Percentiles rank a stretch among this genome's conserved stretches.
These are phyloP conservation scores for Phialemoniopsis sp. DNA, from an alignment of 2,329 filamentous ascomycete genomes.

Conservation along the genomic window DNA sequence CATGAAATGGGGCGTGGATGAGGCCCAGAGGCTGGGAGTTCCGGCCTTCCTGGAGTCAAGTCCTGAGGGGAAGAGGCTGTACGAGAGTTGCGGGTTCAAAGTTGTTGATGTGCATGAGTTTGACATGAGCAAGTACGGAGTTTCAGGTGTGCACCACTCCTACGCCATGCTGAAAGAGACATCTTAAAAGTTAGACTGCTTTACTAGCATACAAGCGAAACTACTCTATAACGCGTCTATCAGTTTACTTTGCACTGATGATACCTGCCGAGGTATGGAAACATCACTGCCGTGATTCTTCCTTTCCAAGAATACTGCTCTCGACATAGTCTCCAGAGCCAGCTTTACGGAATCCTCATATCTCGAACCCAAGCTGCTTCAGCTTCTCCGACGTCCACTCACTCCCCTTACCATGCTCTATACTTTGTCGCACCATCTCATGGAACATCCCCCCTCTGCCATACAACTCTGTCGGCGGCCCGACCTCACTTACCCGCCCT, in stretches of 20 bases:
- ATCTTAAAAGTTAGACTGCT: not conserved
- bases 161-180: conserved; percentile 20
- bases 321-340: no score
- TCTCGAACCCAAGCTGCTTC: no score
- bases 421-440: conserved; percentile 50
- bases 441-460: conserved; percentile 39
- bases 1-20: conserved; percentile 28
- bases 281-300: no score
- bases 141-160: conserved; percentile 12
- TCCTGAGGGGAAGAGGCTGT: conserved; percentile 25
- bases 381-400: no score
- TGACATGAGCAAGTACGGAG: conserved; percentile 24
- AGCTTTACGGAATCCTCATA: no score
- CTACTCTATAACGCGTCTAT: no score
- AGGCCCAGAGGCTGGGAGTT: conserved; percentile 25
- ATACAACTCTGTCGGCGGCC: conserved; percentile 43
- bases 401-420: no score
- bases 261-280: no score
- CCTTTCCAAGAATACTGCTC: no score
- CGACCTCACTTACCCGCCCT: conserved; percentile 48
- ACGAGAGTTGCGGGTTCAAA: conserved; percentile 31
- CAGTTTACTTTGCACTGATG: no score
- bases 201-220: no score
- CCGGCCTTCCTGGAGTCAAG: conserved; percentile 31
- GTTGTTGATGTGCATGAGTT: conserved; percentile 21